phyloP scores from a whole-genome alignment of 2,329 filamentous ascomycete species.

The Botrytis fragariae region DNA sequence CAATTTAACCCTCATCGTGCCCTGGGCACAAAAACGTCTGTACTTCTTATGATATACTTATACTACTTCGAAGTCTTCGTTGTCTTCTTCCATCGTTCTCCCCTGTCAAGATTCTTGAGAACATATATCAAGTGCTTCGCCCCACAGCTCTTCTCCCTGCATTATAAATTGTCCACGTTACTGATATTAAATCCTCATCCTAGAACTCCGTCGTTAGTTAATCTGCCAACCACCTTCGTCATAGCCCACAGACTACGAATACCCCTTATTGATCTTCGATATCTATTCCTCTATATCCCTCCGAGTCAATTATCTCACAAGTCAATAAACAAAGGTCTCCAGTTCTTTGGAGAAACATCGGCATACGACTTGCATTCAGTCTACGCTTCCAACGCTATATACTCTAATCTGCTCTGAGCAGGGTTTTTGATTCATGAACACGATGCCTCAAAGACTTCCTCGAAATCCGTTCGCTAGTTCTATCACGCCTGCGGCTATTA shows the following conservation, averaged over 20 bases:
- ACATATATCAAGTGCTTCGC: not conserved
- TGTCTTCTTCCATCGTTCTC: slow-evolving; percentile 15
- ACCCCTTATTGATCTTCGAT: slow-evolving; percentile 24
- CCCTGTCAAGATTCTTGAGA: slow-evolving; percentile 3
- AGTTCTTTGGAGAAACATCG: slow-evolving; percentile 2
- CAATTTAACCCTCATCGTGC: slow-evolving; percentile 20
- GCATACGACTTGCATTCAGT: not conserved
- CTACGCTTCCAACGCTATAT: slow-evolving; percentile 11
- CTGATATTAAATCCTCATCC: slow-evolving; percentile 18
- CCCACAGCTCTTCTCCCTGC: slow-evolving; percentile 15
- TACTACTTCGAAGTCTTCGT: slow-evolving; percentile 5
- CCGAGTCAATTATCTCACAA: slow-evolving; percentile 10
- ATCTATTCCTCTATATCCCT: slow-evolving; percentile 17
- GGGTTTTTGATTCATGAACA: slow-evolving; percentile 28
- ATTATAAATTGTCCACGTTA: slow-evolving; percentile 21
- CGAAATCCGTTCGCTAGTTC: slow-evolving; percentile 40
- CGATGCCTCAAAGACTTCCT: slow-evolving; percentile 40
- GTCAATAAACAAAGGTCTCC: slow-evolving; percentile 12
- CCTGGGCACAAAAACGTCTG: slow-evolving; percentile 17
- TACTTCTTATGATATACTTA: slow-evolving; percentile 15
- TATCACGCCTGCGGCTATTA: slow-evolving; percentile 33
- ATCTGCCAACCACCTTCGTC: slow-evolving; percentile 17
- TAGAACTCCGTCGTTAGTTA: slow-evolving; percentile 24
- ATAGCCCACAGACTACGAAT: slow-evolving; percentile 5
- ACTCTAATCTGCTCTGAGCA: slow-evolving; percentile 21